These are phyloP conservation scores for Hyaloscypha finlandica DNA, from an alignment of 495 filamentous ascomycete genomes.

Conservation along the genomic window DNA sequence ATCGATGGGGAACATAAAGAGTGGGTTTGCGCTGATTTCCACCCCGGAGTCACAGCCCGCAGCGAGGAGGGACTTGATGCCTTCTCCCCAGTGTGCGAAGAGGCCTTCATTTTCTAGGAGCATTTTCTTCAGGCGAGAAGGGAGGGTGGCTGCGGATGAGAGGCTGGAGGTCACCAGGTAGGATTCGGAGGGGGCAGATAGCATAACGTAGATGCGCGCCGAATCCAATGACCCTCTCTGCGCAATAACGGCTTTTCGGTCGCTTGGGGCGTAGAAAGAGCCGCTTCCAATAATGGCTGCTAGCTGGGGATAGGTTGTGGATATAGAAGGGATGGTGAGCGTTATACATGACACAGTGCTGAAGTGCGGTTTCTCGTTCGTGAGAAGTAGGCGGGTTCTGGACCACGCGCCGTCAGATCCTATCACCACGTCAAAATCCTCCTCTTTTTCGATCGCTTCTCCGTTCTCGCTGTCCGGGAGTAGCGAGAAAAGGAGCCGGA, in stretches of 20 bases:
- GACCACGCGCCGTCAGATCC: slow-evolving; percentile 51
- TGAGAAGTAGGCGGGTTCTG: slow-evolving; percentile 39
- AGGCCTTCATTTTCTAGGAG: neutral
- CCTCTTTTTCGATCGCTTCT: neutral
- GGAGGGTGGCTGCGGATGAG: neutral
- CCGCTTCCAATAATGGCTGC: slow-evolving; percentile 47
- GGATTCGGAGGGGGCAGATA: slow-evolving; percentile 8
- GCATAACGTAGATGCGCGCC: slow-evolving; percentile 39
- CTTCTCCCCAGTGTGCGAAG: slow-evolving; percentile 11
- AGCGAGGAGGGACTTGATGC: slow-evolving; percentile 9
- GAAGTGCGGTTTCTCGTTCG: slow-evolving; percentile 36
- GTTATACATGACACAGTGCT: slow-evolving; percentile 42
- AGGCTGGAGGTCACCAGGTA: slow-evolving; percentile 6
- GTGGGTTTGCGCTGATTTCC: slow-evolving; percentile 17
- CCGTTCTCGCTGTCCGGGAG: slow-evolving; percentile 1
- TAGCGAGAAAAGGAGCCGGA: neutral
- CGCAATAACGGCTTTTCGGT: slow-evolving; percentile 39
- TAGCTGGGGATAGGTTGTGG: slow-evolving; percentile 39
- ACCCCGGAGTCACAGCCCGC: slow-evolving; percentile 23
- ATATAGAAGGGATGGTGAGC: slow-evolving; percentile 43
- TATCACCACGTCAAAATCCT: slow-evolving; percentile 45
- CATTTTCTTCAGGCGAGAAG: neutral
- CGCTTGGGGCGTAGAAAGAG: slow-evolving; percentile 43
- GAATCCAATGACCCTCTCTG: slow-evolving; percentile 52
- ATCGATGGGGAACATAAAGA: slow-evolving; percentile 55